These are phyloP conservation scores for Aquilaria yunnanensis DNA, from an alignment of 345 rosid species.

Conservation along the genomic window DNA sequence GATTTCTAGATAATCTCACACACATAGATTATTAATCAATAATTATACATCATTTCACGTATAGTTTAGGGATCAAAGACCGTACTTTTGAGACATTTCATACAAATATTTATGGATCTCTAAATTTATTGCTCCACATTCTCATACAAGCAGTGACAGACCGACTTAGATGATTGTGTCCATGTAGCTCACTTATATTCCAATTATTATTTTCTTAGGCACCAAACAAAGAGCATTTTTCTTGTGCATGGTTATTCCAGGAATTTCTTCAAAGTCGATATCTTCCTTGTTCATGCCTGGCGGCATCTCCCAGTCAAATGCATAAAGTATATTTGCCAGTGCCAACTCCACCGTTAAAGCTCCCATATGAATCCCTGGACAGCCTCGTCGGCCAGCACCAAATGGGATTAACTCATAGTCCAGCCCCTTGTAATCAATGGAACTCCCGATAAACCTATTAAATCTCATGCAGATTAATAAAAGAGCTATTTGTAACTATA, in stretches of 20 bases:
- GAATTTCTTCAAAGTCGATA: slow-evolving; percentile 2
- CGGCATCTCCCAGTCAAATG: slow-evolving; percentile 15
- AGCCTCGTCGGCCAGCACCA: slow-evolving; percentile 22
- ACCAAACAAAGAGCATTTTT: slow-evolving; percentile 7
- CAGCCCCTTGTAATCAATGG: slow-evolving; percentile 19
- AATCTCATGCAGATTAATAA: not conserved
- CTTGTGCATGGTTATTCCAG: slow-evolving; percentile 9
- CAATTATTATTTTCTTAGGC: slow-evolving; percentile 1
- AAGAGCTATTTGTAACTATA: not conserved
- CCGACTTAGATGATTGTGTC: too few species aligned
- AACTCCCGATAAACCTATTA: slow-evolving; percentile 13
- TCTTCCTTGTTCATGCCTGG: slow-evolving; percentile 12
- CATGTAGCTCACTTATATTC: too few species aligned
- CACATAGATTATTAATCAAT: too few species aligned
- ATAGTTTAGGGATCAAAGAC: too few species aligned
- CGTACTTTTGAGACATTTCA: too few species aligned
- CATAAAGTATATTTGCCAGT: slow-evolving; percentile 8
- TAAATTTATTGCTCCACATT: too few species aligned
- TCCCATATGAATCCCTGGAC: slow-evolving; percentile 22
- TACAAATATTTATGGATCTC: too few species aligned
- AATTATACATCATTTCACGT: too few species aligned
- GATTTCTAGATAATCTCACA: too few species aligned
- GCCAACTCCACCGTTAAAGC: slow-evolving; percentile 13
- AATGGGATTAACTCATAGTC: slow-evolving; percentile 22
- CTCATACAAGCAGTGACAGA: too few species aligned